phyloP scores from a whole-genome alignment of 768 basidiomycete species.

The Leucogyrophana mollusca region DNA sequence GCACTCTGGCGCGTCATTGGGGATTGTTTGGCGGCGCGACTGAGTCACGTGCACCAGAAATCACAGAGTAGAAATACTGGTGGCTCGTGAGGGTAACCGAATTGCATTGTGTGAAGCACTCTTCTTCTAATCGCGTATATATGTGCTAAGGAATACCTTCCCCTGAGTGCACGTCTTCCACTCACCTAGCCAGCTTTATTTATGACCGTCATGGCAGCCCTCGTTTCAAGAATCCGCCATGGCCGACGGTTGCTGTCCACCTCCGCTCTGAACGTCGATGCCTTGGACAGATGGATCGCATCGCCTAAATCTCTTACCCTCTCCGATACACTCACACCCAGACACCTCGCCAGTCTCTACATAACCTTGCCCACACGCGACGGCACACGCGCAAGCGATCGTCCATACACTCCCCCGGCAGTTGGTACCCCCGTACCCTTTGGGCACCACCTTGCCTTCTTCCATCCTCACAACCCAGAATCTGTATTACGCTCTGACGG shows the following conservation, averaged over 20 bases:
- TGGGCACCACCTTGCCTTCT: conserved; percentile 75
- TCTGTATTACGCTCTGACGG: conserved; percentile 59
- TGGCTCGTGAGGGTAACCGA: too few relatives aligned
- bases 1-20: too few relatives aligned
- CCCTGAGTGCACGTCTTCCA: too few relatives aligned
- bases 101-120: too few relatives aligned
- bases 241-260: conserved; percentile 16
- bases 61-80: too few relatives aligned
- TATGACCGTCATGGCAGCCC: too few relatives aligned
- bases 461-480: conserved; percentile 66
- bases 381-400: conserved; percentile 45
- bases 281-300: conserved; percentile 54
- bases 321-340: conserved; percentile 49
- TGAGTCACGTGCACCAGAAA: too few relatives aligned
- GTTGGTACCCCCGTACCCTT: conserved; percentile 44
- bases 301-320: conserved; percentile 45
- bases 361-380: conserved; percentile 74
- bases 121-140: too few relatives aligned
- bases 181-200: too few relatives aligned
- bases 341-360: conserved; percentile 63
- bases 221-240: too few relatives aligned
- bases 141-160: too few relatives aligned
- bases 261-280: conserved; percentile 9
- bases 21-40: too few relatives aligned
- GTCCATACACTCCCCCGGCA: conserved; percentile 32